Base-by-base conservation (phyloP, 176 grass and related monocot species). In the Pontederia crassipes region DNA sequence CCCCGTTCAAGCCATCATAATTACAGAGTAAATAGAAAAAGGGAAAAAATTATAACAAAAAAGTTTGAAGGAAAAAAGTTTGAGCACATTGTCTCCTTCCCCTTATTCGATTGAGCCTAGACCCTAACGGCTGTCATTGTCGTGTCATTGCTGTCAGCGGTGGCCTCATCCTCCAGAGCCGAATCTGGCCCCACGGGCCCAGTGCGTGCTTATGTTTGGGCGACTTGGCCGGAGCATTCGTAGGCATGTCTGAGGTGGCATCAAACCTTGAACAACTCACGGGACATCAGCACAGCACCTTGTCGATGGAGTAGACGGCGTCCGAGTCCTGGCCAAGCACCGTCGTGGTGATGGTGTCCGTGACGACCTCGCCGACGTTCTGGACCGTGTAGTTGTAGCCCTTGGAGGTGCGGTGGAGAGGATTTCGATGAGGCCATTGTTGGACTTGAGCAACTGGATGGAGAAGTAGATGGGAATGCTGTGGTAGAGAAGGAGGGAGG, bases 401-500 rank as follows among this genome's bases (percentile, higher is more conserved):
- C 54, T 56, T 69, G 35, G 15, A 45, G 32, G 32, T 2, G 66
- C 32, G 35, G 53, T 57, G 66, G 66, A 52, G 53, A 69, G 66
- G 66, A 52, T 69, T 9, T 29, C 7, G 66, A 69, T 2, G 53
- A n/a, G n/a, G 32, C 52, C 53, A 2, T 17, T 47, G 52, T 57
- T 55, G 52, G 53, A 20, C 66, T 69, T 69, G 53, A 69, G 66
- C 50, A 69, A 28, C 35, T 69, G 66, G 16, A 53, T 14, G 11
- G 66, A 69, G 66, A 24, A 69, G 66, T 47, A 69, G 16, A 47
- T 28, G 35, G 66, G 52, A 4, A 24, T 6, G 17, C 32, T 52
- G 66, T 69, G 66, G 66, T 69, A 69, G 53, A 69, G 66, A 11
- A 69, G 32, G 29, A 69, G 53, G 52, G 66, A 69, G 52, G 52